Conservation (phyloP, 176 grass and related monocot species). For the Oryza australiensis region DNA sequence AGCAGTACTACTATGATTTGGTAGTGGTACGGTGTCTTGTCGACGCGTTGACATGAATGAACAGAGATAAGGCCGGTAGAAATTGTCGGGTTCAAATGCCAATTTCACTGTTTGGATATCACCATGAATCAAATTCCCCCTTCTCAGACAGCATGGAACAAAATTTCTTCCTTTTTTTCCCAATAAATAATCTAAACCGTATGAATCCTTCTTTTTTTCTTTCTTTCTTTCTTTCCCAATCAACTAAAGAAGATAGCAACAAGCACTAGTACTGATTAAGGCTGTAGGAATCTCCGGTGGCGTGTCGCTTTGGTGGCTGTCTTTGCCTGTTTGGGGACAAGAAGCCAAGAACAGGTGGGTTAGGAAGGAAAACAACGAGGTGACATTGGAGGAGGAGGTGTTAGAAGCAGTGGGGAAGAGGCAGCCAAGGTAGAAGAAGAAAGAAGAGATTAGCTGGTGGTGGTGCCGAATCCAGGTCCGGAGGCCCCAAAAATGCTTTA, state of each 20-base stretch:
- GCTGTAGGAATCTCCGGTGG: no score
- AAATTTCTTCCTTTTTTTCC: no score
- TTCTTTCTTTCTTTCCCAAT: not conserved
- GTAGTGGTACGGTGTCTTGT: not conserved
- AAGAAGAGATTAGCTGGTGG: no score
- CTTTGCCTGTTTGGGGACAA: no score
- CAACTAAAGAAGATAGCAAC: not conserved
- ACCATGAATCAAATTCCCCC: not conserved
- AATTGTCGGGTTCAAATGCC: not conserved
- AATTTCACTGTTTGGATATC: no score
- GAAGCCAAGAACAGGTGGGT: no score
- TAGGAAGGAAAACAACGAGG: no score
- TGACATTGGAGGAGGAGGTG: no score
- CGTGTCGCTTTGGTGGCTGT: no score
- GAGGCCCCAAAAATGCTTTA: not conserved
- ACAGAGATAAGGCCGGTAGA: not conserved
- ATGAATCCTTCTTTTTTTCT: not conserved
- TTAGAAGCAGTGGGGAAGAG: not conserved
- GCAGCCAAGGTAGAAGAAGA: not conserved
- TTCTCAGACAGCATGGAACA: no score
- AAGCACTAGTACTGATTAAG: not conserved
- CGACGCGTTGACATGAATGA: not conserved
- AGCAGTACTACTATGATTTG: not conserved
- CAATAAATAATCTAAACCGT: not conserved
- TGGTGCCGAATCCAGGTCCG: no score